phyloP scores from a whole-genome alignment of 192 early-diverging fungal species.

The Rhizophagus sp. region DNA sequence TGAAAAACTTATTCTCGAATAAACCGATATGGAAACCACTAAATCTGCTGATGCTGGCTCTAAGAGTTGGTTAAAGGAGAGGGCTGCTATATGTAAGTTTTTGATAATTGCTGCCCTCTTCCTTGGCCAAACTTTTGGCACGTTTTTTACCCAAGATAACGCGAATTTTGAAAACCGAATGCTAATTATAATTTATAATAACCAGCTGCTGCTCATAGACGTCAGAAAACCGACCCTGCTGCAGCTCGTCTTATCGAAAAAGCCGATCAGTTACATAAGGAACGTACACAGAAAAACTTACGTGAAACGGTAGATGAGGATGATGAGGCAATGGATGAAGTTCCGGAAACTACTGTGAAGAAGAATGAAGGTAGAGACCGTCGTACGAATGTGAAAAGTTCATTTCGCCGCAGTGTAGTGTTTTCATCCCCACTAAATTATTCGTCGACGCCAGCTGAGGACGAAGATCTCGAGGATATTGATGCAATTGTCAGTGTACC shows the following conservation, averaged over 20 bases:
- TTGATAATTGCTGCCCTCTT: neutral
- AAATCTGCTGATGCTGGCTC: slow-evolving; percentile 25
- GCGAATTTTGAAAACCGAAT: neutral
- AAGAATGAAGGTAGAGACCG: neutral
- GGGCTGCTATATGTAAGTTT: slow-evolving; percentile 33
- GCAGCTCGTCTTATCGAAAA: slow-evolving; percentile 29
- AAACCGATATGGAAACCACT: slow-evolving; percentile 21
- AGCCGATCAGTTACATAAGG: slow-evolving; percentile 32
- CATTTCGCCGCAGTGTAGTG: slow-evolving; percentile 14
- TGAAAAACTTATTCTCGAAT: neutral
- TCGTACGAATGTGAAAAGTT: slow-evolving; percentile 1
- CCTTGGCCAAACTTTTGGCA: neutral
- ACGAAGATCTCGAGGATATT: slow-evolving; percentile 23
- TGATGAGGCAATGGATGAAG: slow-evolving; percentile 1
- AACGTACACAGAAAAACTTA: slow-evolving; percentile 25
- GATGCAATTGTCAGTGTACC: slow-evolving; percentile 26
- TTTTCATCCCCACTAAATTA: slow-evolving; percentile 10
- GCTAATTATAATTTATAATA: neutral
- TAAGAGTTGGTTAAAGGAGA: slow-evolving; percentile 31
- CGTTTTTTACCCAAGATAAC: neutral
- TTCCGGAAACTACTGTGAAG: neutral
- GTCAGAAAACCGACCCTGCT: slow-evolving; percentile 31
- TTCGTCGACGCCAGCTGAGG: neutral
- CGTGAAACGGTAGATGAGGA: neutral
- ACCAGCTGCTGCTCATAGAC: slow-evolving; percentile 31